Conservation (phyloP, 1,139 yeast genomes). For the Suhomyces yuchorum region DNA sequence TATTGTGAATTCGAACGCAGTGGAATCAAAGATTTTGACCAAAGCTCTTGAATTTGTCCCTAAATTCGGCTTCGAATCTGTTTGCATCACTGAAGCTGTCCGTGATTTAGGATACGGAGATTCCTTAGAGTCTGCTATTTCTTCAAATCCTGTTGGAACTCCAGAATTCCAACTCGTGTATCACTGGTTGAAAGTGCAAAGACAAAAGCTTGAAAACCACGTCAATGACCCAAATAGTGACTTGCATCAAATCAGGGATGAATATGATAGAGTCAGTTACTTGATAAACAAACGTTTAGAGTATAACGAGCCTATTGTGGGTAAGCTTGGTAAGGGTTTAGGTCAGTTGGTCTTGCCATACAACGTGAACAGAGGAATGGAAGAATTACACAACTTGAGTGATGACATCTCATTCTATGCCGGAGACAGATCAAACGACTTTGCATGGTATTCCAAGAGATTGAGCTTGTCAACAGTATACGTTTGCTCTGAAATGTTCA, state of each 20-base stretch:
- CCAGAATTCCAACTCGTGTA: conserved; percentile 51
- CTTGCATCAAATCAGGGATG: conserved; percentile 38
- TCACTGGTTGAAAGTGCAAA: conserved; percentile 43
- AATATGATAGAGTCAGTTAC: conserved; percentile 59
- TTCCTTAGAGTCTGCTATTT: conserved; percentile 62
- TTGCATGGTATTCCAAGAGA: conserved; percentile 92
- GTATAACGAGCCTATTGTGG: conserved; percentile 58
- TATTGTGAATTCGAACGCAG: conserved; percentile 31
- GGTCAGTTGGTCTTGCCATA: conserved; percentile 57
- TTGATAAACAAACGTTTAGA: conserved; percentile 63
- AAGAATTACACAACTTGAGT: conserved; percentile 71
- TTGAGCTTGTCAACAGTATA: conserved; percentile 68
- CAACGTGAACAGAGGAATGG: conserved; percentile 52
- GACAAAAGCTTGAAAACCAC: conserved; percentile 38
- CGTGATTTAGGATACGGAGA: conserved; percentile 65
- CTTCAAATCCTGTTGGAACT: conserved; percentile 32
- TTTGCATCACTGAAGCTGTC: conserved; percentile 63
- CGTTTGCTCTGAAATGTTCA: conserved; percentile 73
- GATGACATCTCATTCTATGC: conserved; percentile 84
- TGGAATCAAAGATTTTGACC: conserved; percentile 38
- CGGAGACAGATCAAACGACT: conserved; percentile 81
- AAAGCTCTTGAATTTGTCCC: conserved; percentile 60
- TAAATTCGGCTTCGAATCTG: conserved; percentile 62
- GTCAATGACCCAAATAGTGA: conserved; percentile 28
- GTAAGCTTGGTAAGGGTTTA: conserved; percentile 50